Evolutionary conservation across 495 filamentous ascomycete species (phyloP), one percentile per base, ranked within the genome.

Genomic region (Pseudomonodictys pantanalensis): DNA sequence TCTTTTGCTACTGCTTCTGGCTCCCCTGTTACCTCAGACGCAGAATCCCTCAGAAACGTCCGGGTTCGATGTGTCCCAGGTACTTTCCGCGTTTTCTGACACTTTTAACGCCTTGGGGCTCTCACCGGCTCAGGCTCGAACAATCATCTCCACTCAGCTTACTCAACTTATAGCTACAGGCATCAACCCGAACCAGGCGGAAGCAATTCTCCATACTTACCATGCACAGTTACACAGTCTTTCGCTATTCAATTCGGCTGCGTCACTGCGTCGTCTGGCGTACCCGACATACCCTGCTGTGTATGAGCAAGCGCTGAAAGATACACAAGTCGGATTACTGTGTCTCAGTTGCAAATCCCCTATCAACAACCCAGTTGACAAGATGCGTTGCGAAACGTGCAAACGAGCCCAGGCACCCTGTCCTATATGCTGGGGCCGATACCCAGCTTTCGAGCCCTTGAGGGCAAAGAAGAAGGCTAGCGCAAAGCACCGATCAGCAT

Each of bases 121-220:
- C 38, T 25, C 53, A 23, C 66, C 42, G 3, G 50, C 53, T 6
- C 65, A 69, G 49, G 45, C 64, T 29, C 18, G 55, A 7, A 42
- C 39, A 2, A 60, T 70, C 18, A 42, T 72, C 33, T 53, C 56
- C 22, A 66, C 53, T 4, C 45, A 63, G 48, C 52, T 73, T 25
- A 46, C 53, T 1, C 57, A 60, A 20, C 12, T 70, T 22, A 30
- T 69, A 42, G 25, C 25, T 8, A 52, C 65, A 12, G 73, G 71
- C 20, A 52, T 75, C 26, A 62, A 71, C n/a, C 68, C 71, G 0
- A 65, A 68, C 12, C 72, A 76, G 50, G 56, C 73, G 24, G 74
- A 76, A 58, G 49, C 58, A 17, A 71, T 74, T 12, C 62, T 76
- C 4, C 43, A 58, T n/a, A 66, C 71, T 3, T 76, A 76, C 62